Evolutionary conservation across 2,329 filamentous ascomycete genomes (phyloP), one percentile per base, ranked within the genome.

Genomic region (Colletotrichum sp.): DNA sequence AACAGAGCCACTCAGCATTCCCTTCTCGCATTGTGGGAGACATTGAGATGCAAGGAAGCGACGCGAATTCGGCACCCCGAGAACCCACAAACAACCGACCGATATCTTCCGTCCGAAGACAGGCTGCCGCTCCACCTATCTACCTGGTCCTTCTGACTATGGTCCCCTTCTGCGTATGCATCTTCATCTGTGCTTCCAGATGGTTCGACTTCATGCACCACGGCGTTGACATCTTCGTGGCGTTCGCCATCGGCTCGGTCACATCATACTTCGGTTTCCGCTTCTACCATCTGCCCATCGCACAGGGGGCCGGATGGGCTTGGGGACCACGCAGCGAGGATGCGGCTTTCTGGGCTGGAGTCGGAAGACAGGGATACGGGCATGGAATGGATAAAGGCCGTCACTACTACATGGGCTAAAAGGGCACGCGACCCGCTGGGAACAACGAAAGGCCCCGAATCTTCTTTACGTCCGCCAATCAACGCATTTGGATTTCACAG

Each of bases 201-300:
- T 97, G 92, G 88, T 94, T 91, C 71, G 92, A 97, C 82, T 95
- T 92, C 85, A 91, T 93, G 27, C 95, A 98, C 82, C 93, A 94
- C 81, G 94, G 92, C 6, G 95, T 96, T 81, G 95, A 98, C 78
- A 93, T 97, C 77, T 84, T 97, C 2, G 93, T 92, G 77, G 95
- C 95, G 6, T 92, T 91, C 55, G 77, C 93, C 6, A 92, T 97
- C 74, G 95, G 95, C 3, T 89, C 92, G 7, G 83, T 90, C n/a
- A 89, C 89, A 28, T 90, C 93, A 6, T 91, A 91, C 82, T 89
- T 95, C 75, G 89, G 91, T 1, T 96, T 96, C 85, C 88, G 93
- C 25, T 93, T 92, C 85, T 96, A 96, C 81, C 94, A 96, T 81
- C 84, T 95, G 8, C 94, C 94, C 0, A 65, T 75, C 27, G 34